Evolutionary conservation across 306 rosid species (phyloP), one percentile per base, ranked within the genome.

Genomic region (Phaseolus lunatus): DNA sequence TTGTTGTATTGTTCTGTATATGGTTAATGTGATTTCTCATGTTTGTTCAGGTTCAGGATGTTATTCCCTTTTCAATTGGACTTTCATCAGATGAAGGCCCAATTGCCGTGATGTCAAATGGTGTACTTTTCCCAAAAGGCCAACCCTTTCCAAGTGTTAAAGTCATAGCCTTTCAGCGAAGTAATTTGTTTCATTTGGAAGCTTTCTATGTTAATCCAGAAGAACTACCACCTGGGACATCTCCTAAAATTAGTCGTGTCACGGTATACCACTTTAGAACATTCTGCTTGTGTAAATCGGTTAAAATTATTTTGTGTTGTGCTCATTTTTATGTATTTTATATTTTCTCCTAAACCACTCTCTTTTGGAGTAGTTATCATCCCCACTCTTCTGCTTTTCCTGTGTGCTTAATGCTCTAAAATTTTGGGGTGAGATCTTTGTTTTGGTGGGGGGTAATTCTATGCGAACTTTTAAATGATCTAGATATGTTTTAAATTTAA

Each of bases 41-140:
- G 62, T 29, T 66, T 76, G 68, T 83, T 69, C 89, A 92, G 99
- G 98, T 96, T 77, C 89, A 86, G 86, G 99, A 96, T 84, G 75
- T 86, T 58, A 76, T 81, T 82, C 94, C 99, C 19, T 92, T 90
- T 84, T 88, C 65, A 76, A 87, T 70, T 85, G 93, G 87, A 82
- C 86, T 87, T 73, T 62, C 88, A 78, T 84, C 91, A 71, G 83
- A 84, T 58, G 81, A 73, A 81, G 90, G 81, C 62, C 97, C 91
- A 68, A 84, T 86, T 27, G 65, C 81, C 65, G 71, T 82, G 19
- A 85, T 80, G 37, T 47, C 89, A 77, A 84, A 89, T 80, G 82
- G 84, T 57, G 78, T 88, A 33, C 76, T 96, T 82, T 89, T 96
- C 75, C 91, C 88, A 1, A 88, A 80, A 87, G 92, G 98, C 69